These are phyloP conservation scores for Besnoitia besnoiti DNA, from an alignment of 169 alveolate species.

Conservation along the genomic window DNA sequence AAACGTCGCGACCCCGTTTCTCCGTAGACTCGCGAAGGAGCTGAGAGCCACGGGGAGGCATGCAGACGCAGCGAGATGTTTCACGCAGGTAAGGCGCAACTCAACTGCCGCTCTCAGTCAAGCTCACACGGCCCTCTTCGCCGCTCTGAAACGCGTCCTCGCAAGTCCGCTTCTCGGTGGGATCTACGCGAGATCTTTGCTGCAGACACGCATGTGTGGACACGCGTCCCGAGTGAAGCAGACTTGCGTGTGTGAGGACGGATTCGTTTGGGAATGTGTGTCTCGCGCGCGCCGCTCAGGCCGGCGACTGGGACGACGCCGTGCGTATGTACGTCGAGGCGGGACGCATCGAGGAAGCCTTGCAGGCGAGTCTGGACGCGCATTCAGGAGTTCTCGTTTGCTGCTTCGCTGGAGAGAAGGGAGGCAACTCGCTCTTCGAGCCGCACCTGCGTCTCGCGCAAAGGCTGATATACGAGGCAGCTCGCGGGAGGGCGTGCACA, in stretches of 20 bases:
- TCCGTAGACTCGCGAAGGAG: conserved; percentile 88
- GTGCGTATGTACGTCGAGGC: conserved; percentile 6
- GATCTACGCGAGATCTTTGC: neutral
- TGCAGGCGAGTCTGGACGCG: neutral
- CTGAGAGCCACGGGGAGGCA: conserved; percentile 88
- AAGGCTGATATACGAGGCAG: too few relatives aligned
- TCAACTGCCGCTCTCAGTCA: neutral
- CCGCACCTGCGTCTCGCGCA: too few relatives aligned
- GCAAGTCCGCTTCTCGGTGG: too few relatives aligned
- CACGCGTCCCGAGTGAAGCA: neutral
- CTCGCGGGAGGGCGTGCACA: too few relatives aligned
- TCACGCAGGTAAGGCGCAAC: conserved; percentile 68
- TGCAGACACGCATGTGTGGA: neutral
- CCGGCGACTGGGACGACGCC: neutral
- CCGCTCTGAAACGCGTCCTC: too few relatives aligned
- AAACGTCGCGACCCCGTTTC: conserved; percentile 87
- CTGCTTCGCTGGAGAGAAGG: neutral
- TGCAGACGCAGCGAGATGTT: conserved; percentile 88
- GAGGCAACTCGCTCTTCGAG: too few relatives aligned
- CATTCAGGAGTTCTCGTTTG: too few relatives aligned
- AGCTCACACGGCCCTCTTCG: too few relatives aligned
- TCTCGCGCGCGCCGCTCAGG: neutral
- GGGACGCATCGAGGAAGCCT: neutral
- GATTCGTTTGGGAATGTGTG: too few relatives aligned
- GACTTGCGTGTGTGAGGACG: too few relatives aligned